Base-by-base conservation (phyloP, 2,329 filamentous ascomycete genomes). In the Fusarium austroafricanum region DNA sequence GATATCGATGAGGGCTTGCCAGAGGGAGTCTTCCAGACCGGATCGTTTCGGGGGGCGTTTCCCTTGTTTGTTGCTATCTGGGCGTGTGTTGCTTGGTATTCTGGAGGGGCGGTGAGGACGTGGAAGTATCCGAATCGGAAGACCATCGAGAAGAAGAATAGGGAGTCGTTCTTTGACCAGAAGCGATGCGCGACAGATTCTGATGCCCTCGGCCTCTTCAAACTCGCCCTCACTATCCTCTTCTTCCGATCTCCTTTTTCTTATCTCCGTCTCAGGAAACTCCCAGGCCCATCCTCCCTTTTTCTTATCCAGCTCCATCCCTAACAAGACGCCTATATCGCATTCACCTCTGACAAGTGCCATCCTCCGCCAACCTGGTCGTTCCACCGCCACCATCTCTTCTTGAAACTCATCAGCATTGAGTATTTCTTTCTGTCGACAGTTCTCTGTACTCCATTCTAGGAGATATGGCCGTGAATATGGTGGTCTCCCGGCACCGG, bases 361-460 rank as follows among this genome's bases (percentile, higher is more conserved):
- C 53, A 73, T 39, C 35, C 64, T 69, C 15, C 55, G 28, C 72
- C 72, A 74, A 4, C 72, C 72, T 0, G 58, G 46, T 6, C 60
- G 49, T 5, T 73, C 67, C 15, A 64, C 65, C 2, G 57, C 33
- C 3, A 44, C 43, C 55, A 70, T 63, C 47, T 74, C 69, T 17
- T 65, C 55, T n/a, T 61, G 57, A 10, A 74, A 29, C 3, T 71
- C 65, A 8, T 73, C 70, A 1, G 40, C 52, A 35, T 52, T 56
- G 6, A 47, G 38, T 1, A 74, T 23, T 17, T 57, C 57, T 21
- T 66, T 69, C 21, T 73, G 71, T 23, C 67, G 69, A 39, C 67
- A 67, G 1, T 57, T 67, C 26, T 74, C 65, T 3, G 42, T 56
- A 9, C 57, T 71, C 71, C 71, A 74, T 61, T 73, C 72, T n/a